These are phyloP conservation scores for Acrodontium crateriforme DNA, from an alignment of 2,329 filamentous ascomycete species.

Conservation along the genomic window DNA sequence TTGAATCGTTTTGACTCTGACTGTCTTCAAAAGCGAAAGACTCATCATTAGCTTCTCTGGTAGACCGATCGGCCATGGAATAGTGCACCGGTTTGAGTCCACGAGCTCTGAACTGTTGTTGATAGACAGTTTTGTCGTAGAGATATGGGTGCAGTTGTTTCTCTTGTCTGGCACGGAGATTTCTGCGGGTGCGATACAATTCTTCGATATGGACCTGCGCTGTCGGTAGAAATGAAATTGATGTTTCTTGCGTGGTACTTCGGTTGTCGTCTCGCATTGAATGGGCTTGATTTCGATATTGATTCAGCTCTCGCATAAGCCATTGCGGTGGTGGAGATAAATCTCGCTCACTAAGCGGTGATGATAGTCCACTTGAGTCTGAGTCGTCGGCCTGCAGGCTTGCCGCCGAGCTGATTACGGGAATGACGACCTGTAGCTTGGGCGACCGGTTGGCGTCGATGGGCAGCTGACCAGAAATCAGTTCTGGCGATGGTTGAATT, in stretches of 20 bases:
- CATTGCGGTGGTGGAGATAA: conserved; percentile 9
- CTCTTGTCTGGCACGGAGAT: conserved; percentile 32
- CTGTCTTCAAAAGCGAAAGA: conserved; percentile 5
- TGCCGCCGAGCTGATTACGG: not conserved
- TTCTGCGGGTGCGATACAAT: no score
- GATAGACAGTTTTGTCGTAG: conserved; percentile 31
- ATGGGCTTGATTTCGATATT: no score
- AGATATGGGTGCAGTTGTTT: conserved; percentile 37
- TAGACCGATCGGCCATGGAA: conserved; percentile 15
- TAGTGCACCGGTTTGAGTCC: conserved; percentile 29
- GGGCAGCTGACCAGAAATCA: not conserved
- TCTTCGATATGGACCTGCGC: no score
- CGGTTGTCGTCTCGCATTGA: no score
- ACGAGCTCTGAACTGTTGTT: conserved; percentile 27
- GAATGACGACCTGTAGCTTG: no score
- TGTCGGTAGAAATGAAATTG: no score
- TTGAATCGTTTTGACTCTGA: conserved; percentile 2
- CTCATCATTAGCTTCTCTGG: conserved; percentile 6
- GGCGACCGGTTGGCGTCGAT: no score
- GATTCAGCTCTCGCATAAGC: no score
- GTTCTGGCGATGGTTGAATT: not conserved
- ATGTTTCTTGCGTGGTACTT: no score
- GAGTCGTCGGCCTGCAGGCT: not conserved
- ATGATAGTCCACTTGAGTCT: conserved; percentile 7
- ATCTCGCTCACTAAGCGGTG: conserved; percentile 15